Evolutionary conservation across 1,284 basidiomycete genomes (phyloP).

Genomic region (Fomes fomentarius): DNA sequence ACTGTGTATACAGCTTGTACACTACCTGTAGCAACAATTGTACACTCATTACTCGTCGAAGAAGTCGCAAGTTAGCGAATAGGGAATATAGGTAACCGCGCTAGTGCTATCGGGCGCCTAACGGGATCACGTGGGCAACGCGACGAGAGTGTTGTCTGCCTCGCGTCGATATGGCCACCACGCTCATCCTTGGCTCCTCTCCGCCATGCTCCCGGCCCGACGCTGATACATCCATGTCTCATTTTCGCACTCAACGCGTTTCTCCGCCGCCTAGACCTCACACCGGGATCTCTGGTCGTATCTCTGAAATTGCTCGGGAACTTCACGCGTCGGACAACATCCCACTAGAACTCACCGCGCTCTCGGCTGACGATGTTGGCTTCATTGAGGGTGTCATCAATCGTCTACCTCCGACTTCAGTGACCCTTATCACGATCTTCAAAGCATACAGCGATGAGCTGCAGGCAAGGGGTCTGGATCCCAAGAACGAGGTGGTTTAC

Average conservation of each 20-base stretch:
- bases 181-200: not conserved
- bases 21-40: constrained; percentile 3
- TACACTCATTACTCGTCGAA: constrained; percentile 1
- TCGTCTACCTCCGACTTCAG: constrained; percentile 64
- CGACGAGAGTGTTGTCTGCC: constrained; percentile 15
- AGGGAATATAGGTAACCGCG: too few relatives aligned
- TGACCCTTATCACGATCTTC: constrained; percentile 76
- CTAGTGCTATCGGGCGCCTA: not conserved
- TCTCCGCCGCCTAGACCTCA: constrained; percentile 33
- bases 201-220: constrained; percentile 13
- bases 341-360: constrained; percentile 57
- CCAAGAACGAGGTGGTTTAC: constrained; percentile 77
- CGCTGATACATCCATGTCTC: constrained; percentile 27
- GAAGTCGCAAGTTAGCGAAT: too few relatives aligned
- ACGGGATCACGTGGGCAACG: constrained; percentile 23
- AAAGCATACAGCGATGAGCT: constrained; percentile 81
- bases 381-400: constrained; percentile 75
- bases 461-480: constrained; percentile 71
- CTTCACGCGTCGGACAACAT: constrained; percentile 52
- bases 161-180: not conserved
- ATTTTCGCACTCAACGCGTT: constrained; percentile 34
- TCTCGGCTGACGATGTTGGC: constrained; percentile 63
- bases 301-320: constrained; percentile 38
- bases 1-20: constrained; percentile 9
- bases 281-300: constrained; percentile 22